phyloP scores from a whole-genome alignment of 495 filamentous ascomycete genomes.

The Daldinia grandis region DNA sequence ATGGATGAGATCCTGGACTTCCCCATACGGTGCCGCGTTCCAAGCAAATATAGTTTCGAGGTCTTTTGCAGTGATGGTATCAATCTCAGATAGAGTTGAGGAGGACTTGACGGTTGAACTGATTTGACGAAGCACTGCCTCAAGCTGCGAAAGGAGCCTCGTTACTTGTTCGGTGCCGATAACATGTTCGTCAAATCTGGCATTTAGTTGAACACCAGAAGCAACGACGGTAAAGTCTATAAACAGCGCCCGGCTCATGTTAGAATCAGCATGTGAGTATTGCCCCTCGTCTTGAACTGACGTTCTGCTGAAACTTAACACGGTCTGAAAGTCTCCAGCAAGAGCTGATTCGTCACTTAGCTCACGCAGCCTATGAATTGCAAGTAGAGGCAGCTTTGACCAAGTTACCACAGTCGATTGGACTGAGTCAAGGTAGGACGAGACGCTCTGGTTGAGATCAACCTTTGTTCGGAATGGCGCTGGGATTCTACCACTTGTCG shows the following conservation, averaged over 20 bases:
- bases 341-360: not conserved
- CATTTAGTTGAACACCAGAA: not conserved
- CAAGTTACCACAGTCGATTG: not conserved
- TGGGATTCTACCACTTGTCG: slow-evolving; percentile 1
- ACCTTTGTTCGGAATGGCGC: not conserved
- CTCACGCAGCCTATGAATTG: not conserved
- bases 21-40: not conserved
- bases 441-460: not conserved
- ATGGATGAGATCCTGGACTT: not conserved
- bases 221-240: not conserved
- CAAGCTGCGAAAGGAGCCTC: not conserved
- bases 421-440: not conserved
- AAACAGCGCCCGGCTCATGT: not conserved
- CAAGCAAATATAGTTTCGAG: not conserved
- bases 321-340: not conserved
- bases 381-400: not conserved
- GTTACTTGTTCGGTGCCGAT: not conserved
- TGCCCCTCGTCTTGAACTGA: not conserved
- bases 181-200: not conserved
- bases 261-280: not conserved
- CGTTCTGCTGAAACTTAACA: not conserved
- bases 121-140: not conserved
- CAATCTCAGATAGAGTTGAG: not conserved
- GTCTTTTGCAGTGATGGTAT: not conserved
- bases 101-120: not conserved